Evolutionary conservation across 148 eudicot genomes (phyloP).

Genomic region (Chenopodium berlandieri): DNA sequence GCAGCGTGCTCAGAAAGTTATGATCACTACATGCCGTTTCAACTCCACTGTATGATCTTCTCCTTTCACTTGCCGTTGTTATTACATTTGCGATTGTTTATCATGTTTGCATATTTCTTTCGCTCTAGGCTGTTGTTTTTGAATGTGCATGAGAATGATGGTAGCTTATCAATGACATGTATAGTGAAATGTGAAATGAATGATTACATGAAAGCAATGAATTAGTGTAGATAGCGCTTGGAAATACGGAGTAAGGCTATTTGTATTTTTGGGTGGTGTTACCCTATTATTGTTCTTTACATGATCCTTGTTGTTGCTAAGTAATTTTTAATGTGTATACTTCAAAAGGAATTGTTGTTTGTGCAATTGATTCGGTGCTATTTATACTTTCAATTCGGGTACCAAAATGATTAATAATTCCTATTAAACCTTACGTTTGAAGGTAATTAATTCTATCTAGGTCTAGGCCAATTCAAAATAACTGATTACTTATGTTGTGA

Average conservation of each 20-base stretch:
- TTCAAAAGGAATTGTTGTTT: not conserved
- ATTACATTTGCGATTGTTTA: not conserved
- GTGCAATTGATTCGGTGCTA: not conserved
- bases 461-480: not conserved
- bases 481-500: not conserved
- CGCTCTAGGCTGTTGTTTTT: not conserved
- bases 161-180: not conserved
- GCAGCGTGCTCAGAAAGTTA: slow-evolving; percentile 53
- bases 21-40: slow-evolving; percentile 86
- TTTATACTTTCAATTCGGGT: not conserved
- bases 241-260: not conserved
- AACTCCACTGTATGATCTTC: slow-evolving; percentile 66
- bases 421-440: too few relatives aligned
- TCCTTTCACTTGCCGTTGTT: not conserved
- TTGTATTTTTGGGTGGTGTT: not conserved
- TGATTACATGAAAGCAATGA: not conserved
- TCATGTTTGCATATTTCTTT: too few relatives aligned
- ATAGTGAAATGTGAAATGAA: not conserved
- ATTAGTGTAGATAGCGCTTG: not conserved
- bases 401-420: too few relatives aligned
- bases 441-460: not conserved
- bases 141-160: not conserved
- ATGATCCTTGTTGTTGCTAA: too few relatives aligned
- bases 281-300: not conserved
- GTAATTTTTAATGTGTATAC: not conserved